These are phyloP conservation scores for Tieghemostelium lacteum DNA, from an alignment of 78 protist genomes.

Conservation along the genomic window DNA sequence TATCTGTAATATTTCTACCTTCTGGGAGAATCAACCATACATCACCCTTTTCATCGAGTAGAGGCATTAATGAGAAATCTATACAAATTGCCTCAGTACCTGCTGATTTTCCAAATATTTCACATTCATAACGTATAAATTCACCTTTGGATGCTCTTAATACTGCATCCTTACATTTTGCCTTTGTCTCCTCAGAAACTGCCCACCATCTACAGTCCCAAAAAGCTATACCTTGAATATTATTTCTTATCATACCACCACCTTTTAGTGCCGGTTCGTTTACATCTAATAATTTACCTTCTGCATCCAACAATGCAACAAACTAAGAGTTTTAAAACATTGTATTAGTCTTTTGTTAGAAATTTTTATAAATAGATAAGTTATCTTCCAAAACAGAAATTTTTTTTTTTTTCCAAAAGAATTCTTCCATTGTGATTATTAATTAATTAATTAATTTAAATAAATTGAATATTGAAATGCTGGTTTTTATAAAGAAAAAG, in stretches of 20 bases:
- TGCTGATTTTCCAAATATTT: conserved; percentile 78
- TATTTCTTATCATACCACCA: conserved; percentile 69
- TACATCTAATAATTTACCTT: conserved; percentile 71
- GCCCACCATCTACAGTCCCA: conserved; percentile 83
- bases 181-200: conserved; percentile 8
- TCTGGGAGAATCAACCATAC: conserved; percentile 56
- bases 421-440: too few species aligned
- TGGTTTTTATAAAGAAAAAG: too few species aligned
- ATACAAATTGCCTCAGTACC: conserved; percentile 65
- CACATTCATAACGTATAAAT: conserved; percentile 50
- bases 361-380: too few species aligned
- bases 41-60: conserved; percentile 59
- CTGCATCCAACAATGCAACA: conserved; percentile 55
- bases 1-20: conserved; percentile 73
- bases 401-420: too few species aligned
- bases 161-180: conserved; percentile 37
- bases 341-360: background rate
- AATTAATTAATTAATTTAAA: too few species aligned
- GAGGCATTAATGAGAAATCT: conserved; percentile 74
- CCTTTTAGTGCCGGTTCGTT: conserved; percentile 78
- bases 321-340: conserved; percentile 2
- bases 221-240: conserved; percentile 60
- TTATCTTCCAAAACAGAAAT: too few species aligned
- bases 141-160: conserved; percentile 47
- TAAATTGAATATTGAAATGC: too few species aligned